Conservation (phyloP, 495 filamentous ascomycete species). For the Xylaria intraflava region DNA sequence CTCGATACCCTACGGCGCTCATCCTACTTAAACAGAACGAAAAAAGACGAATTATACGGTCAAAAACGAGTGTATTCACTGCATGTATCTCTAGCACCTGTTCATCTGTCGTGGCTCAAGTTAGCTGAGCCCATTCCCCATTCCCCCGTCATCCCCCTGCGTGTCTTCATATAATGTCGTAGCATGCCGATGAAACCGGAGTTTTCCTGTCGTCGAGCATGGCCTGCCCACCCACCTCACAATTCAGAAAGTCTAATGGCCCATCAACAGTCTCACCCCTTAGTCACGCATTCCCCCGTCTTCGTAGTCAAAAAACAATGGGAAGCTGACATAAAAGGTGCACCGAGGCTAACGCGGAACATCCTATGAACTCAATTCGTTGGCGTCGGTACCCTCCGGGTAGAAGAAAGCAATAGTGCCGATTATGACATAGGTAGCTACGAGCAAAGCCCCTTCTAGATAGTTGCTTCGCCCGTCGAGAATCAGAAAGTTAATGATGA, state of each 20-base stretch:
- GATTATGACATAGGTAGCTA: constrained; percentile 79
- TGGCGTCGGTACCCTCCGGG: constrained; percentile 45
- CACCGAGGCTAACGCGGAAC: not conserved
- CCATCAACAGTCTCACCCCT: not conserved
- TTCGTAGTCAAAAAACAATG: not conserved
- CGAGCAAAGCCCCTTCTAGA: constrained; percentile 74
- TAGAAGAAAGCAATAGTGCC: constrained; percentile 61
- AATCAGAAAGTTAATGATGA: constrained; percentile 86
- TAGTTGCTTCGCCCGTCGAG: constrained; percentile 86
- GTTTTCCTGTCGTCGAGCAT: too few relatives aligned
- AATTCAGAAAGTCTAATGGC: not conserved
- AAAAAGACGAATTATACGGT: too few relatives aligned
- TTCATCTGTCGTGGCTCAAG: not conserved
- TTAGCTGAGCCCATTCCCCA: not conserved
- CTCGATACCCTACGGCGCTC: too few relatives aligned
- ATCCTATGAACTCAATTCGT: constrained; percentile 28
- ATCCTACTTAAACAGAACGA: too few relatives aligned
- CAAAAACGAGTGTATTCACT: constrained; percentile 2
- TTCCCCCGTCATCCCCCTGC: not conserved
- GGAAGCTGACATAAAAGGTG: not conserved
- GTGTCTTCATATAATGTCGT: too few relatives aligned
- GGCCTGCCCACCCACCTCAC: not conserved
- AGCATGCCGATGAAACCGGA: too few relatives aligned
- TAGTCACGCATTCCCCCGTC: not conserved
- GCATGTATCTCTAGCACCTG: not conserved